A percentile compares a stretch with the other conserved stretches of the same genome.
Conservation (phyloP, 257 asterid genomes). For the Cruciata laevipes region DNA sequence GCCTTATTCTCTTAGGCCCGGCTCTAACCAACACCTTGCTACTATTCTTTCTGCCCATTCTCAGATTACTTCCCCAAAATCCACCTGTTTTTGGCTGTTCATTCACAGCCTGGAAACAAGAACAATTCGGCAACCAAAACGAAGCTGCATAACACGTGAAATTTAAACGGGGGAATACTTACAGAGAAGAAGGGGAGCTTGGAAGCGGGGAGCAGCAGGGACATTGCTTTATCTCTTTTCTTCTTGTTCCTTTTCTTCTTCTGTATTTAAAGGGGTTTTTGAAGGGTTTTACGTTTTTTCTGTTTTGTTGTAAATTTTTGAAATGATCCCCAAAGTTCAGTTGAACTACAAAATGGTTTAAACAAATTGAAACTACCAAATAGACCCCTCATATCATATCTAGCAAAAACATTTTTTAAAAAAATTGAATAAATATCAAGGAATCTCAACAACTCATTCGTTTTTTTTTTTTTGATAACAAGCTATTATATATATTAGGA, state of each 20-base stretch:
- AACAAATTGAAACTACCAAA: too few species aligned
- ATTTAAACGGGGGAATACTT: constrained; percentile 17
- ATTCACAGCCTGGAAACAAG: constrained; percentile 27
- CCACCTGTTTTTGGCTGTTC: constrained; percentile 29
- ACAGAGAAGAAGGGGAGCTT: constrained; percentile 31
- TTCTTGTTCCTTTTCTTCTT: not conserved
- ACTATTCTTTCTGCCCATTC: constrained; percentile 10
- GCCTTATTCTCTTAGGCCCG: constrained; percentile 74
- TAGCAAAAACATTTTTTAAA: too few species aligned
- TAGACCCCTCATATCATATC: too few species aligned
- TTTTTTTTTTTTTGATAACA: too few species aligned
- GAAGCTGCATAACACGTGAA: not conserved
- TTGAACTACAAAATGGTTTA: not conserved
- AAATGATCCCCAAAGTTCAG: not conserved
- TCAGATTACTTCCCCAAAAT: constrained; percentile 28
- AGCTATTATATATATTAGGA: too few species aligned
- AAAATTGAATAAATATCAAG: too few species aligned
- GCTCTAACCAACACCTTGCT: constrained; percentile 50
- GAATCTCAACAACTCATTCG: too few species aligned
- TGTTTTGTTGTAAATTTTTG: not conserved
- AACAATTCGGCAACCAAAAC: not conserved
- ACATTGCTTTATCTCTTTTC: not conserved
- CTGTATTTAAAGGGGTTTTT: constrained; percentile 1
- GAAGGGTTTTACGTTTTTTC: constrained; percentile 5
- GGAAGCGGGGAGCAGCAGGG: constrained; percentile 26